Evolutionary conservation across 2,329 filamentous ascomycete species (phyloP).

Genomic region (Bipolaris oryzae): DNA sequence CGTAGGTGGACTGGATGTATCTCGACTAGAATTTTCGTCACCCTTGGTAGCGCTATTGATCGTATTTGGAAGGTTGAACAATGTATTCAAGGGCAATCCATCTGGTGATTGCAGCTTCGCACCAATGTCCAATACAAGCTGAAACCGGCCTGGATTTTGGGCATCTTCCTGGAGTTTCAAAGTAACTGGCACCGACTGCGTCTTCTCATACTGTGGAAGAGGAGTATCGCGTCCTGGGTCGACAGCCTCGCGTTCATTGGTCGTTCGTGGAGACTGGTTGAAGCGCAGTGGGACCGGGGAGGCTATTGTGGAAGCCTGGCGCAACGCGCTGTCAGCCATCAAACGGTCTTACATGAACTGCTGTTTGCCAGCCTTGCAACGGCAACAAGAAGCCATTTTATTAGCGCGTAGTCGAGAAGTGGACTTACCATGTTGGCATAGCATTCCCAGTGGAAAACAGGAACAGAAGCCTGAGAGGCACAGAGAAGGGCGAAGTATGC

Average conservation of each 20-base stretch:
- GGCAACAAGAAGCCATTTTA: neutral
- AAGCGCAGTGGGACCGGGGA: constrained; percentile 26
- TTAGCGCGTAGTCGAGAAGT: neutral
- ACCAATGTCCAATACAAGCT: constrained; percentile 39
- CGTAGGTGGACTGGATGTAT: constrained; percentile 28
- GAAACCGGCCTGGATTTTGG: constrained; percentile 39
- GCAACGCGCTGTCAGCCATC: constrained; percentile 11
- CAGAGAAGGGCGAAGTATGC: constrained; percentile 14
- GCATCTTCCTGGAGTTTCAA: constrained; percentile 41
- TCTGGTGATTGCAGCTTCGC: constrained; percentile 16
- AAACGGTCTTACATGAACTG: neutral
- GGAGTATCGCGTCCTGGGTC: constrained; percentile 33
- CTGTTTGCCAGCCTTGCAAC: constrained; percentile 13
- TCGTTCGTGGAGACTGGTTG: constrained; percentile 6
- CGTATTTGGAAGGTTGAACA: constrained; percentile 22
- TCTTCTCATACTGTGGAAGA: constrained; percentile 37
- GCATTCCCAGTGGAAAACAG: constrained; percentile 10
- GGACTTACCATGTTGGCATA: constrained; percentile 29
- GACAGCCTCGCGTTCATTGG: constrained; percentile 22
- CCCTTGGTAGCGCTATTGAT: constrained; percentile 19
- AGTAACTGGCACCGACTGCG: constrained; percentile 34
- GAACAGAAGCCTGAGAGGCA: constrained; percentile 23
- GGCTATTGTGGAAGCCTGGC: constrained; percentile 32
- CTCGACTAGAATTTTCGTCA: constrained; percentile 19
- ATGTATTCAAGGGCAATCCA: constrained; percentile 11